Conservation (phyloP, 495 filamentous ascomycete species). For the Talaromyces borbonicus region DNA sequence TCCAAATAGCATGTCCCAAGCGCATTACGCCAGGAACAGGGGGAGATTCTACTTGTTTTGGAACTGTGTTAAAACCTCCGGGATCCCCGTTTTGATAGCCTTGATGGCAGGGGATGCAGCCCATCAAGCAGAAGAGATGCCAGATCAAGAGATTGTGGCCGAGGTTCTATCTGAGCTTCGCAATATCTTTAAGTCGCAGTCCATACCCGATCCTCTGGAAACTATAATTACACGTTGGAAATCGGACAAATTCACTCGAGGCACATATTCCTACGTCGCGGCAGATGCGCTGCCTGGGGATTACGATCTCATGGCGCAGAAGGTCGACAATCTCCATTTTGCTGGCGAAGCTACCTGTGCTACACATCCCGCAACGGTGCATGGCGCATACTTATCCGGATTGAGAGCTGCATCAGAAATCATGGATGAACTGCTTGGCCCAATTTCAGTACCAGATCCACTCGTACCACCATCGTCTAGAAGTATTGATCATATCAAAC, state of each 20-base stretch:
- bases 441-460: slow-evolving; percentile 65
- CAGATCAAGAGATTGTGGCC: slow-evolving; percentile 60
- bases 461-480: slow-evolving; percentile 53
- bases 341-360: slow-evolving; percentile 94
- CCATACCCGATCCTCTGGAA: slow-evolving; percentile 69
- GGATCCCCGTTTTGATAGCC: slow-evolving; percentile 76
- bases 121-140: slow-evolving; percentile 65
- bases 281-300: slow-evolving; percentile 71
- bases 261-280: slow-evolving; percentile 90
- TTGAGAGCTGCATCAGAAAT: slow-evolving; percentile 81
- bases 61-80: slow-evolving; percentile 84
- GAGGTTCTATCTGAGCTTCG: slow-evolving; percentile 71
- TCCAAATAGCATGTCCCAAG: slow-evolving; percentile 44
- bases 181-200: slow-evolving; percentile 50
- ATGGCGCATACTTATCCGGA: slow-evolving; percentile 91
- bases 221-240: slow-evolving; percentile 93
- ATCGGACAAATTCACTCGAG: slow-evolving; percentile 76
- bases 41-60: slow-evolving; percentile 97
- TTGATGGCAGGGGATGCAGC: slow-evolving; percentile 97
- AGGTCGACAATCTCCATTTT: slow-evolving; percentile 84
- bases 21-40: slow-evolving; percentile 51
- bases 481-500: slow-evolving; percentile 20
- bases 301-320: slow-evolving; percentile 84
- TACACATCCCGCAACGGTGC: slow-evolving; percentile 92
- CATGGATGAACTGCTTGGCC: slow-evolving; percentile 65